These are phyloP conservation scores for Trichosphaerium sp. DNA, from an alignment of 78 protist genomes.

Conservation along the genomic window DNA sequence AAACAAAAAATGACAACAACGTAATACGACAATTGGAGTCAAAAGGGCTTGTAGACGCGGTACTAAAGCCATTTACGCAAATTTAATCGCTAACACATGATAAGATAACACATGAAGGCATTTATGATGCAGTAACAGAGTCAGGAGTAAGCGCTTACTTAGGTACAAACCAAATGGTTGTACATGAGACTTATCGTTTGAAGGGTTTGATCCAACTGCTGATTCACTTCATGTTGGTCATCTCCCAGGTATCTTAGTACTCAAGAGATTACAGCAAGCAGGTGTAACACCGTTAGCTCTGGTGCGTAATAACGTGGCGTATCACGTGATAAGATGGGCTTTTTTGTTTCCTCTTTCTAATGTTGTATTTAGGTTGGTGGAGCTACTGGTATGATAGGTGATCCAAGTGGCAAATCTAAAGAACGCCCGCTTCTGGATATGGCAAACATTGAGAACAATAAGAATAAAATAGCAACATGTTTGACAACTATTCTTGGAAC, in stretches of 20 bases:
- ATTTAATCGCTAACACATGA: too few relatives aligned
- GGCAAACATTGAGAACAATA: not conserved
- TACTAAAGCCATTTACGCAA: too few relatives aligned
- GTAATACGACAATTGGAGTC: too few relatives aligned
- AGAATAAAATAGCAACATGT: not conserved
- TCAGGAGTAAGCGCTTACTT: too few relatives aligned
- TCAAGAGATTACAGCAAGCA: not conserved
- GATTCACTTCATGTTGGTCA: conserved; percentile 74
- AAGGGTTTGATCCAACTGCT: conserved; percentile 88
- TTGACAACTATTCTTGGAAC: not conserved
- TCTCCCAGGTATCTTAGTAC: conserved; percentile 45
- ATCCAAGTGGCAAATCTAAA: conserved; percentile 68
- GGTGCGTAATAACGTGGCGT: not conserved
- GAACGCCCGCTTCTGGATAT: conserved; percentile 36
- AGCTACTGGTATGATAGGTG: conserved; percentile 78
- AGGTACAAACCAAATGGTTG: too few relatives aligned
- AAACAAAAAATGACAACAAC: too few relatives aligned
- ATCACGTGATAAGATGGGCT: not conserved
- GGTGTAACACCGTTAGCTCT: too few relatives aligned
- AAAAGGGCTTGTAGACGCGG: too few relatives aligned
- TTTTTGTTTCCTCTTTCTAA: not conserved
- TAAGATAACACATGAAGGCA: too few relatives aligned
- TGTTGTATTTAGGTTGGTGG: conserved; percentile 52
- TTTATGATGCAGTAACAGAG: too few relatives aligned
- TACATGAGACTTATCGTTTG: too few relatives aligned